phyloP scores from a whole-genome alignment of 176 grass and related monocot species.

The Sorghum bicolor region DNA sequence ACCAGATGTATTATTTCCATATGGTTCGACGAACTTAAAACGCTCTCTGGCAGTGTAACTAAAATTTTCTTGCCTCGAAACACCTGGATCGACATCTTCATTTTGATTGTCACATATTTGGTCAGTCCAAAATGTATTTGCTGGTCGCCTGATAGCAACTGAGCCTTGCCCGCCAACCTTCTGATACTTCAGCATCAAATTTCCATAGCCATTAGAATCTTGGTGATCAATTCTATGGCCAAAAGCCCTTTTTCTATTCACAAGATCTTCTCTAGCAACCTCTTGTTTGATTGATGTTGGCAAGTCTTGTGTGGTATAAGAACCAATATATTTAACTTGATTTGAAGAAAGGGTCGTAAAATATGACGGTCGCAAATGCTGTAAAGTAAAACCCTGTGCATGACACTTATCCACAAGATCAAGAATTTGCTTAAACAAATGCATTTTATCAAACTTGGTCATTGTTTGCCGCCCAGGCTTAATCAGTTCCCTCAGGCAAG shows the following conservation, averaged over 20 bases:
- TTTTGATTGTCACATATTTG: conserved; percentile 40
- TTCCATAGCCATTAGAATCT: conserved; percentile 23
- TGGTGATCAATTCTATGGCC: conserved; percentile 40
- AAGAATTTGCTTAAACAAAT: conserved; percentile 84
- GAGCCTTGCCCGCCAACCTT: conserved; percentile 47
- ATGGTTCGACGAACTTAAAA: conserved; percentile 20
- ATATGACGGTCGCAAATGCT: conserved; percentile 76
- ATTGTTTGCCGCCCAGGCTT: conserved; percentile 47
- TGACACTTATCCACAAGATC: conserved; percentile 69
- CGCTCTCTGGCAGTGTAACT: conserved; percentile 31
- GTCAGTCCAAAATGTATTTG: conserved; percentile 25
- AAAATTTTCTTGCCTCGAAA: conserved; percentile 40
- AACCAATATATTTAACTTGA: conserved; percentile 73
- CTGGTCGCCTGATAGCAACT: conserved; percentile 24
- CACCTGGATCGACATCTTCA: conserved; percentile 30
- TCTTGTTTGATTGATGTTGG: conserved; percentile 35
- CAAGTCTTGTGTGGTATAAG: conserved; percentile 53
- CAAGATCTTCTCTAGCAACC: conserved; percentile 27
- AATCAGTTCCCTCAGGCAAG: conserved; percentile 78
- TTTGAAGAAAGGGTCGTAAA: conserved; percentile 53
- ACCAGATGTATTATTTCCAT: conserved; percentile 12
- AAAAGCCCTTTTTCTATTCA: conserved; percentile 61
- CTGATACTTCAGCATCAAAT: conserved; percentile 60
- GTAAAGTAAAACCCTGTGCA: conserved; percentile 55
- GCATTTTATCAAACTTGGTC: conserved; percentile 73